These are phyloP conservation scores for Aulographum hederae DNA, from an alignment of 2,329 filamentous ascomycete species.

Conservation along the genomic window DNA sequence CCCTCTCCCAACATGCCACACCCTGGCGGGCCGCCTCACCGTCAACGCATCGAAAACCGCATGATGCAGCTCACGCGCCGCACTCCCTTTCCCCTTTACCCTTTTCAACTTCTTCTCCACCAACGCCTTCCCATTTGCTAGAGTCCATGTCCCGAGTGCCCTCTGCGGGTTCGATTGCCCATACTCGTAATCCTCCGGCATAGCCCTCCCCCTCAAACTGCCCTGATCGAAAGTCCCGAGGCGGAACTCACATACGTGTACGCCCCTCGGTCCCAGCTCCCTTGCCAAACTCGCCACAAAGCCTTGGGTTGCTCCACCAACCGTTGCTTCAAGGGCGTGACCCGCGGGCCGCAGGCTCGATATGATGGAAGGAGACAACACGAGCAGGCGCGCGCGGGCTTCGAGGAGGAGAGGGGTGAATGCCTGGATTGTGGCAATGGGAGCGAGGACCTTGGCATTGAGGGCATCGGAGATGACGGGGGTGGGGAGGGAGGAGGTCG, in stretches of 20 bases:
- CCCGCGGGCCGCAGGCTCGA: slow-evolving; percentile 64
- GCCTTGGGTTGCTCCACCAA: slow-evolving; percentile 72
- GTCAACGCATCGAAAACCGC: slow-evolving; percentile 81
- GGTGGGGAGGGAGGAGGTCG: slow-evolving; percentile 69
- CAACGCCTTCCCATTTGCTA: slow-evolving; percentile 16
- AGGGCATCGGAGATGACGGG: slow-evolving; percentile 77
- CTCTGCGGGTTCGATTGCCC: slow-evolving; percentile 9
- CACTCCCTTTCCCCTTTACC: slow-evolving; percentile 39
- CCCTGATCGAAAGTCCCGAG: slow-evolving; percentile 81
- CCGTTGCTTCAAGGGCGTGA: slow-evolving; percentile 69
- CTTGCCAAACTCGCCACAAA: slow-evolving; percentile 66
- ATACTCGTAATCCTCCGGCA: slow-evolving; percentile 3
- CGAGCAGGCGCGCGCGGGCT: slow-evolving; percentile 47
- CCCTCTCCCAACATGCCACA: slow-evolving; percentile 69
- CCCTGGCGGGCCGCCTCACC: slow-evolving; percentile 36
- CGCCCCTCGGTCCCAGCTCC: slow-evolving; percentile 58
- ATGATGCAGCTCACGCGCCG: slow-evolving; percentile 63
- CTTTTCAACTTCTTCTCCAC: slow-evolving; percentile 19
- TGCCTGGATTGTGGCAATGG: slow-evolving; percentile 72
- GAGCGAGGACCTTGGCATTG: slow-evolving; percentile 80
- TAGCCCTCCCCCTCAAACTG: slow-evolving; percentile 29
- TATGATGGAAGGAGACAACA: slow-evolving; percentile 66
- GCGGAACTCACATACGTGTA: slow-evolving; percentile 73
- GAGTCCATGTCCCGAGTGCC: slow-evolving; percentile 19
- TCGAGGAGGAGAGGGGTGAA: slow-evolving; percentile 44